Percentiles rank a stretch among this genome's conserved stretches.
These are phyloP conservation scores for Colletotrichum simmondsii DNA, from an alignment of 2,329 filamentous ascomycete genomes.

Conservation along the genomic window DNA sequence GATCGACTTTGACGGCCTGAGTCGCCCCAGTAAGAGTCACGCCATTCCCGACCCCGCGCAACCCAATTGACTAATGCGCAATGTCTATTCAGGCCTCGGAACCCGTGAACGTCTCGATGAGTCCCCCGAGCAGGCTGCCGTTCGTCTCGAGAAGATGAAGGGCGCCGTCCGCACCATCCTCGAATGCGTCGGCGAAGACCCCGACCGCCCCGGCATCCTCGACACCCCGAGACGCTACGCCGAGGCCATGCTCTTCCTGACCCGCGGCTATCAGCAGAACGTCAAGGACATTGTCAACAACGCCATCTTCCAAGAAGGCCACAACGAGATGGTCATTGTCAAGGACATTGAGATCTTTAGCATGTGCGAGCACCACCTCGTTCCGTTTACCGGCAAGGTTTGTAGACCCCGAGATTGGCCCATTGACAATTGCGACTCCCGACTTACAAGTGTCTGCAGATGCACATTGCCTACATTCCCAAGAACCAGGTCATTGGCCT, in stretches of 20 bases:
- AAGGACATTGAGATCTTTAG: constrained; percentile 97
- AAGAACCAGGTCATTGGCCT: constrained; percentile 91
- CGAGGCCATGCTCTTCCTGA: constrained; percentile 95
- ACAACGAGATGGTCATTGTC: constrained; percentile 97
- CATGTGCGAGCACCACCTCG: constrained; percentile 96
- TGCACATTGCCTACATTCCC: constrained; percentile 99
- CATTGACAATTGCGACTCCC: not conserved
- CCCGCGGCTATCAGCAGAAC: constrained; percentile 96
- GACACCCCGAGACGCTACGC: constrained; percentile 87
- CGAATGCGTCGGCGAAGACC: constrained; percentile 76
- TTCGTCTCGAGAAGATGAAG: constrained; percentile 67
- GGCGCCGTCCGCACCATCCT: constrained; percentile 74
- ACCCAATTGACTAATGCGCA: constrained; percentile 34
- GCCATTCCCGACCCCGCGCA: constrained; percentile 10
- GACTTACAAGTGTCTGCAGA: constrained; percentile 61
- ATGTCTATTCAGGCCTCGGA: constrained; percentile 60
- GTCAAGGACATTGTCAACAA: constrained; percentile 90
- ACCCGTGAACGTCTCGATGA: constrained; percentile 73
- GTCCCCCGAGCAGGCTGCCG: constrained; percentile 59
- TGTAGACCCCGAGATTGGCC: constrained; percentile 15
- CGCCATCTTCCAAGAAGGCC: constrained; percentile 95
- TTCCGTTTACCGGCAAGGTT: constrained; percentile 96
- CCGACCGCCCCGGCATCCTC: constrained; percentile 71
- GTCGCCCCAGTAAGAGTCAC: constrained; percentile 60
- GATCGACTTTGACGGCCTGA: constrained; percentile 72